These are phyloP conservation scores for Vigna hirtella DNA, from an alignment of 306 rosid genomes.

Conservation along the genomic window DNA sequence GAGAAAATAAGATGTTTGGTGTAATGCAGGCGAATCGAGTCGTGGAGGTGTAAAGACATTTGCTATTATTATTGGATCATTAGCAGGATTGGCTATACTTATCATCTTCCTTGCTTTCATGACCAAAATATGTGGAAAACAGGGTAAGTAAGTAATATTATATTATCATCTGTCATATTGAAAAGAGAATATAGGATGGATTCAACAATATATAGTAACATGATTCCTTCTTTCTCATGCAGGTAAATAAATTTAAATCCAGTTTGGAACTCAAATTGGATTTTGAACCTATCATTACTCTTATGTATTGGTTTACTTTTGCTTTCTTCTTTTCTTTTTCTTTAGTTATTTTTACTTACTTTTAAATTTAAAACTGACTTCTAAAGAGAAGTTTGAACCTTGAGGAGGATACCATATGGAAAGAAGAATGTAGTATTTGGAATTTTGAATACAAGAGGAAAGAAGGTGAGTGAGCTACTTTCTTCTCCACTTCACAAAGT, in stretches of 20 bases:
- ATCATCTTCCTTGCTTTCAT: constrained; percentile 73
- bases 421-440: constrained; percentile 30
- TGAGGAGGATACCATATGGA: constrained; percentile 41
- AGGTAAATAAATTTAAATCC: constrained; percentile 62
- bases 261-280: constrained; percentile 33
- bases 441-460: constrained; percentile 15
- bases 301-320: constrained; percentile 44
- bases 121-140: constrained; percentile 51
- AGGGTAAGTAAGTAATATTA: constrained; percentile 49
- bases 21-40: constrained; percentile 59
- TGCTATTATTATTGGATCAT: constrained; percentile 74
- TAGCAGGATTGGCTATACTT: constrained; percentile 81
- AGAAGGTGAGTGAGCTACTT: constrained; percentile 41
- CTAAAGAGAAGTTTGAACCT: constrained; percentile 41
- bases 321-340: constrained; percentile 1
- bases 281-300: constrained; percentile 17
- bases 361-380: constrained; percentile 42
- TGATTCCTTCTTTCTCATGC: constrained; percentile 46
- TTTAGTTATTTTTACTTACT: neutral
- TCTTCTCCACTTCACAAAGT: constrained; percentile 52
- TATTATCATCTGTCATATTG: neutral
- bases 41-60: constrained; percentile 72
- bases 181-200: neutral
- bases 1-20: neutral
- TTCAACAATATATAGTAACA: constrained; percentile 13